A percentile compares a stretch with the other conserved stretches of the same genome.
Evolutionary conservation across 2,329 filamentous ascomycete genomes (phyloP).

Genomic region (Hypoxylon sp.): DNA sequence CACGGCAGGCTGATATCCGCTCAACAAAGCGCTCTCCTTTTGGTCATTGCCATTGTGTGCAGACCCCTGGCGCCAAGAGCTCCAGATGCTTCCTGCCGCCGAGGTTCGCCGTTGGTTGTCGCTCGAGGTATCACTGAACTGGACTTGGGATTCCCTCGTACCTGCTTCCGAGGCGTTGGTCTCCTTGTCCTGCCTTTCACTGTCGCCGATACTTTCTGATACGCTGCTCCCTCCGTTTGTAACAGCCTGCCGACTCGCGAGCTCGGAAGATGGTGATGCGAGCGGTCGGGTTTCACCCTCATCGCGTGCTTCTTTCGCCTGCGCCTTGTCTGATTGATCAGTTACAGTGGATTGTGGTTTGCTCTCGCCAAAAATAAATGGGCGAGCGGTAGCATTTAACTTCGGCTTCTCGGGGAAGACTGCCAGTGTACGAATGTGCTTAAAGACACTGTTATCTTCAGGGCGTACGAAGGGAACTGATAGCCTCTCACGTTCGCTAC

Average conservation of each 20-base stretch:
- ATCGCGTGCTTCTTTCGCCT: slow-evolving; percentile 41
- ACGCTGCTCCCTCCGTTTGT: slow-evolving; percentile 46
- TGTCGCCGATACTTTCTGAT: slow-evolving; percentile 57
- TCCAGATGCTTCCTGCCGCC: slow-evolving; percentile 69
- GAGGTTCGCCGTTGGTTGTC: slow-evolving; percentile 41
- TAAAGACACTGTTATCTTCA: slow-evolving; percentile 85
- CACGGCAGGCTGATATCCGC: slow-evolving; percentile 75
- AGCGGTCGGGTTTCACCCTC: slow-evolving; percentile 50
- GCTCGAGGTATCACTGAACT: slow-evolving; percentile 38
- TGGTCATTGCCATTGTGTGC: slow-evolving; percentile 59
- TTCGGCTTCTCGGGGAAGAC: slow-evolving; percentile 64
- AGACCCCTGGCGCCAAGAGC: slow-evolving; percentile 72
- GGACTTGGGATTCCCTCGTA: slow-evolving; percentile 42
- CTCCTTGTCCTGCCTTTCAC: slow-evolving; percentile 50
- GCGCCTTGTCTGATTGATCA: slow-evolving; percentile 35
- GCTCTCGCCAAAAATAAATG: slow-evolving; percentile 52
- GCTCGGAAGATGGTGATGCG: slow-evolving; percentile 47
- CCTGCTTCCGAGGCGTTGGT: slow-evolving; percentile 38
- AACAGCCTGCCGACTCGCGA: slow-evolving; percentile 46
- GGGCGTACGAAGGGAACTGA: slow-evolving; percentile 92
- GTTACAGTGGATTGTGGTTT: slow-evolving; percentile 36
- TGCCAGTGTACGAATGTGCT: slow-evolving; percentile 73
- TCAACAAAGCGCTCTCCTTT: slow-evolving; percentile 63
- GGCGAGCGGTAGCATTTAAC: slow-evolving; percentile 62
- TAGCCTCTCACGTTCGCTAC: slow-evolving; percentile 85